A percentile compares a stretch with the other conserved stretches of the same genome.
phyloP scores from a whole-genome alignment of 2,329 filamentous ascomycete genomes.

The Clonostachys chloroleuca region DNA sequence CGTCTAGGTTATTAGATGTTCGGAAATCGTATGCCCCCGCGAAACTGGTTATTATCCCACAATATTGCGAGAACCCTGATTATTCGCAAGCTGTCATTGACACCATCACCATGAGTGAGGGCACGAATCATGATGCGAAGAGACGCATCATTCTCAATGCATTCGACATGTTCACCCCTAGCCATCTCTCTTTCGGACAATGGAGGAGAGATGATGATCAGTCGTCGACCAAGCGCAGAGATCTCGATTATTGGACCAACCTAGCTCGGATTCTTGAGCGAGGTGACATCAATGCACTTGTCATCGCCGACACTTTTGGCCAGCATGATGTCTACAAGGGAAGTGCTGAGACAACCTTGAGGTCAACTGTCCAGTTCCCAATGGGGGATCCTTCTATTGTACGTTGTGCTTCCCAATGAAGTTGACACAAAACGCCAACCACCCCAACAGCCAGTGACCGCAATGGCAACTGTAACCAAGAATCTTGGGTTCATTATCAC shows the following conservation, averaged over 20 bases:
- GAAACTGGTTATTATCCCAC: too few relatives aligned
- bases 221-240: not conserved
- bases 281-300: not conserved
- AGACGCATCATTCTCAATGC: not conserved
- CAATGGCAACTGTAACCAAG: not conserved
- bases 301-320: not conserved
- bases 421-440: too few relatives aligned
- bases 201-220: not conserved
- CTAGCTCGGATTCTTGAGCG: not conserved
- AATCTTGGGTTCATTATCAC: not conserved
- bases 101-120: too few relatives aligned
- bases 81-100: too few relatives aligned
- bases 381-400: conserved; percentile 13
- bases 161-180: not conserved
- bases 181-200: not conserved
- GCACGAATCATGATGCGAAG: too few relatives aligned
- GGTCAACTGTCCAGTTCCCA: not conserved
- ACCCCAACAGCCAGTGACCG: not conserved
- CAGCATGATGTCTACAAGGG: conserved; percentile 18
- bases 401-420: too few relatives aligned
- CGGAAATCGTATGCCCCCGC: too few relatives aligned
- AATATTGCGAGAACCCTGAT: too few relatives aligned
- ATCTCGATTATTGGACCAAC: not conserved
- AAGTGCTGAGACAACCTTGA: not conserved
- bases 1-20: too few relatives aligned